A percentile compares a stretch with the other conserved stretches of the same genome.
Evolutionary conservation across 768 basidiomycete genomes (phyloP).

Genomic region (Boletales sp.): DNA sequence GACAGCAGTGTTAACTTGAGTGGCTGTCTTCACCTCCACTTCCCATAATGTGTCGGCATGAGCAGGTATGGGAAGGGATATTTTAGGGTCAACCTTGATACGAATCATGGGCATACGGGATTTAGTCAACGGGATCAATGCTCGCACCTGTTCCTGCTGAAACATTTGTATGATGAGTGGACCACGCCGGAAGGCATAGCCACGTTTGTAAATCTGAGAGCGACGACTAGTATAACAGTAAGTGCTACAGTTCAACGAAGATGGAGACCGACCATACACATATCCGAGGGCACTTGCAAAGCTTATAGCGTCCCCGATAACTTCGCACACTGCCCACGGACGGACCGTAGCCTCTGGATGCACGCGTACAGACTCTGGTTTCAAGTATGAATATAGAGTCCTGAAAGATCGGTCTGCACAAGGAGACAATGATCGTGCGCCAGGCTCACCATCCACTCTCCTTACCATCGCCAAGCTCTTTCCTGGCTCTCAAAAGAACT

Average conservation of each 20-base stretch:
- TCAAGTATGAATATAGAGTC: constrained; percentile 76
- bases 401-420: constrained; percentile 32
- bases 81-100: constrained; percentile 66
- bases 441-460: constrained; percentile 56
- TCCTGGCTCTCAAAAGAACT: constrained; percentile 66
- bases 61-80: constrained; percentile 72
- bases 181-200: constrained; percentile 73
- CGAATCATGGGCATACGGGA: constrained; percentile 6
- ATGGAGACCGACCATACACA: constrained; percentile 40
- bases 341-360: constrained; percentile 86
- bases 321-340: constrained; percentile 78
- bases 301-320: constrained; percentile 74
- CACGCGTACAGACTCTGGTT: constrained; percentile 79
- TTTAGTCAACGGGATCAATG: neutral
- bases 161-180: constrained; percentile 75
- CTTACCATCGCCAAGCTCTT: constrained; percentile 59
- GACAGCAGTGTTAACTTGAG: constrained; percentile 66
- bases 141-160: constrained; percentile 74
- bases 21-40: constrained; percentile 82
- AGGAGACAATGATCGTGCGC: neutral
- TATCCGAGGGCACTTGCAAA: constrained; percentile 82
- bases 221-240: constrained; percentile 42
- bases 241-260: neutral
- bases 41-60: constrained; percentile 82
- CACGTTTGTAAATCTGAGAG: constrained; percentile 78